Percentiles rank a stretch among this genome's conserved stretches.
These are phyloP conservation scores for Phalaenopsis equestris DNA, from an alignment of 106 monocot genomes.

Conservation along the genomic window DNA sequence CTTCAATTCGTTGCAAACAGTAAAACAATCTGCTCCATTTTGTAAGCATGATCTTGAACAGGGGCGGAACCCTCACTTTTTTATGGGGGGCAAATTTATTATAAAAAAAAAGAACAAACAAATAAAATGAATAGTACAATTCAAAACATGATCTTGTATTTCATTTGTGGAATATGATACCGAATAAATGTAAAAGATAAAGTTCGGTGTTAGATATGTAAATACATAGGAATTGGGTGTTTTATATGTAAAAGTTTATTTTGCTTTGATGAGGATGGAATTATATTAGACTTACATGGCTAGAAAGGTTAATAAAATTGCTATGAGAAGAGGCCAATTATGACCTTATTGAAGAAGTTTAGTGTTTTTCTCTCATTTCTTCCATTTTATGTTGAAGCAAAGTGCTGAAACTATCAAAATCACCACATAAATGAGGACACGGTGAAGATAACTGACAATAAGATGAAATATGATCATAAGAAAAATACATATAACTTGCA, in stretches of 20 bases:
- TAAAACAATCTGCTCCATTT: no score
- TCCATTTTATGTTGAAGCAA: conserved; percentile 18
- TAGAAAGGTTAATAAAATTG: conserved; percentile 34
- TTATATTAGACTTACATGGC: conserved; percentile 47
- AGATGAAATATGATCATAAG: conserved; percentile 4
- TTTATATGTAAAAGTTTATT: background rate
- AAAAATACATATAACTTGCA: background rate
- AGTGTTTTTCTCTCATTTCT: conserved; percentile 12
- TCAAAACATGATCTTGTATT: no score
- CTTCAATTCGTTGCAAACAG: no score
- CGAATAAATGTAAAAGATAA: no score
- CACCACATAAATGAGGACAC: conserved; percentile 29
- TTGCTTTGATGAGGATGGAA: background rate
- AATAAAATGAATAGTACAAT: no score
- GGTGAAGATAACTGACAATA: conserved; percentile 75
- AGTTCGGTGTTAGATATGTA: no score
- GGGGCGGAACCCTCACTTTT: no score
- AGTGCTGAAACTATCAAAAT: conserved; percentile 15
- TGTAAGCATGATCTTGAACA: no score
- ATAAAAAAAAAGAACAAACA: no score
- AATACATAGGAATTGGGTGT: no score
- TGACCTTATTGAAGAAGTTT: conserved; percentile 17
- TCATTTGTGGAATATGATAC: no score
- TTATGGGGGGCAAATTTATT: no score
- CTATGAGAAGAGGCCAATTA: conserved; percentile 28